A percentile compares a stretch with the other conserved stretches of the same genome.
These are phyloP conservation scores for Passalora sequoiae DNA, from an alignment of 2,329 filamentous ascomycete species.

Conservation along the genomic window DNA sequence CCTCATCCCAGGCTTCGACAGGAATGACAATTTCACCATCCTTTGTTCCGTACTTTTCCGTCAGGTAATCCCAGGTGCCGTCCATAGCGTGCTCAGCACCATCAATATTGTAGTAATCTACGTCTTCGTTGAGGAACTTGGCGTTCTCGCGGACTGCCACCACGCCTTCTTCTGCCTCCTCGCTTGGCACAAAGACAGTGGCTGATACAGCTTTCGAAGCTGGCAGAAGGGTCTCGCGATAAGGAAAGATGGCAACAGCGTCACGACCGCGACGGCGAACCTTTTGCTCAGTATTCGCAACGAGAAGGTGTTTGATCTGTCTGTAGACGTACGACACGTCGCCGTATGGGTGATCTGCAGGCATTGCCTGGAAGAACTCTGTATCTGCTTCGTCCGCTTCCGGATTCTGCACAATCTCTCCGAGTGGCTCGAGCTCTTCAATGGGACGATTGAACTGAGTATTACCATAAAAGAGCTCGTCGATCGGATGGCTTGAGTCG, in stretches of 20 bases:
- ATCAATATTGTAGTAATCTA: slow-evolving; percentile 12
- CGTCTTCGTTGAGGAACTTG: slow-evolving; percentile 15
- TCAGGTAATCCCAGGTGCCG: slow-evolving; percentile 27
- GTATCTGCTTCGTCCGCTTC: background rate
- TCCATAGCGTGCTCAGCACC: slow-evolving; percentile 12
- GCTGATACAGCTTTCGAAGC: slow-evolving; percentile 27
- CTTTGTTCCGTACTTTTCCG: slow-evolving; percentile 24
- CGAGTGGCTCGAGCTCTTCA: slow-evolving; percentile 6
- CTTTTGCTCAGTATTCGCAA: slow-evolving; percentile 11
- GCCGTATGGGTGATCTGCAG: slow-evolving; percentile 14
- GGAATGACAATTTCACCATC: slow-evolving; percentile 35
- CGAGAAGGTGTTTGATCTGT: slow-evolving; percentile 28
- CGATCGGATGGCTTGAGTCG: slow-evolving; percentile 23
- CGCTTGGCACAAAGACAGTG: slow-evolving; percentile 25
- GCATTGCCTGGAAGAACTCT: slow-evolving; percentile 15
- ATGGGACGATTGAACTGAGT: slow-evolving; percentile 27
- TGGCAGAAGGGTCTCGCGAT: slow-evolving; percentile 20
- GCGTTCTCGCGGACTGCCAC: slow-evolving; percentile 29
- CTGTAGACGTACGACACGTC: slow-evolving; percentile 26
- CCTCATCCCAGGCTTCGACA: slow-evolving; percentile 12
- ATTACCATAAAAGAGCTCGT: slow-evolving; percentile 34
- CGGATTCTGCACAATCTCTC: slow-evolving; percentile 1
- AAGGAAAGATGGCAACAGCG: slow-evolving; percentile 32
- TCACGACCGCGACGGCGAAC: slow-evolving; percentile 20
- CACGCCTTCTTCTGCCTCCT: slow-evolving; percentile 8